Percentiles rank a stretch among this genome's conserved stretches.
Evolutionary conservation across 306 rosid genomes (phyloP).

Genomic region (Sindora glabra): DNA sequence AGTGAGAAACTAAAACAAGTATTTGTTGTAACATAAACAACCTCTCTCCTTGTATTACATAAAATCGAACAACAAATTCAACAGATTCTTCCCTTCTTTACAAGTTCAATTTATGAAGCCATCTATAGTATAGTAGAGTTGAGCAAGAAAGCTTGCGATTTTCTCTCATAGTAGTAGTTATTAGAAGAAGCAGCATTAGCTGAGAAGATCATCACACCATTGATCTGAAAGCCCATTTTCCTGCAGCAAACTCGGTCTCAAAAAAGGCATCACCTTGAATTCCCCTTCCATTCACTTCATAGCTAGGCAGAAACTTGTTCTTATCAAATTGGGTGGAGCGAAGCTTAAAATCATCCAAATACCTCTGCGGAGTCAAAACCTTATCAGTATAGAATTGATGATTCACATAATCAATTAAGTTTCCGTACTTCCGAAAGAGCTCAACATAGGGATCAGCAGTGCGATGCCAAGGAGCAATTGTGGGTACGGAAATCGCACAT

Average conservation of each 20-base stretch:
- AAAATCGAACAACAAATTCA: no score
- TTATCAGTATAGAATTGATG: slow-evolving; percentile 50
- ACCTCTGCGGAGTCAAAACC: slow-evolving; percentile 25
- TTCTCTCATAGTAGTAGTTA: slow-evolving; percentile 30
- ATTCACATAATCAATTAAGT: no score
- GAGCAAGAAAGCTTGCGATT: slow-evolving; percentile 49
- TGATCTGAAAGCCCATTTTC: slow-evolving; percentile 28
- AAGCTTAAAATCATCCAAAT: slow-evolving; percentile 19
- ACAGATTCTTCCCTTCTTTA: no score
- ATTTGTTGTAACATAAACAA: no score
- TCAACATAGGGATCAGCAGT: no score
- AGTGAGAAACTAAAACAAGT: no score
- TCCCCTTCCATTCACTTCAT: slow-evolving; percentile 48
- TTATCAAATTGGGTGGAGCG: slow-evolving; percentile 19
- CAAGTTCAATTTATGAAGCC: no score
- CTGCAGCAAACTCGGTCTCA: slow-evolving; percentile 28
- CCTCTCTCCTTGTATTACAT: no score
- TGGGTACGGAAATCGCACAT: no score
- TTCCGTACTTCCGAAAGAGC: no score
- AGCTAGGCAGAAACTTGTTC: slow-evolving; percentile 32
- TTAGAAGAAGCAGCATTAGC: slow-evolving; percentile 34
- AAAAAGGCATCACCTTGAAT: slow-evolving; percentile 50
- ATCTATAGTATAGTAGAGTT: slow-evolving; percentile 25
- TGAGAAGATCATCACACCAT: slow-evolving; percentile 53
- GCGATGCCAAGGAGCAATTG: no score